Base-by-base conservation (phyloP, 306 rosid species). In the Abrus precatorius region DNA sequence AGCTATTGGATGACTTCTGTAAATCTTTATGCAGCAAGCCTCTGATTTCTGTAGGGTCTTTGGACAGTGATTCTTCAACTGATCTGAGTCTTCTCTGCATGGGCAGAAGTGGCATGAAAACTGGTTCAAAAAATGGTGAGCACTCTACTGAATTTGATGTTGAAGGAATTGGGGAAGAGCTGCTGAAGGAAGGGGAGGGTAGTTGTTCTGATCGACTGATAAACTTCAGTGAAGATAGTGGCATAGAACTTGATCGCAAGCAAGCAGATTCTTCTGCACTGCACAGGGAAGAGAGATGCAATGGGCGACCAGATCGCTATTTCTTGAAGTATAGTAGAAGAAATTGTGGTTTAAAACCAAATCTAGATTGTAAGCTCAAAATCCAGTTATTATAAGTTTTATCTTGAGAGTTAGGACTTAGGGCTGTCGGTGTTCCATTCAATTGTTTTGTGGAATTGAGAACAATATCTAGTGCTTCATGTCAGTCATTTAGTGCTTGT, bases 281-380 rank as follows among this genome's bases (percentile, higher is more conserved):
- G 57, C 80, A 54, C 4, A 40, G 65, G 69, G 86, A 71, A 59
- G 81, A 85, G 52, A 77, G 33, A 67, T 63, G 80, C 74, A 50
- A 34, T 57, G 82, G 75, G 52, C 81, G 33, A 78, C 84, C 68
- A 4, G 86, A 84, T 76, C 87, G 86, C 7, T 86, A 55, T 78
- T 10, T 69, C 47, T 82, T 90, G 68, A 90, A 87, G 79, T 92
- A 89, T 56, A 84, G 88, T 45, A 88, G 88, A 87, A 86, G 89
- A 59, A 84, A 64, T 7, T 2, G 69, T 27, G 77, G 78, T 69
- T 64, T 29, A 44, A 77, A 83, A 52, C 40, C 75, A 69, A 63
- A 34, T 52, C 20, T 45, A 50, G 77, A 43, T 78, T 5, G 75
- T 59, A 34, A 73, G 32, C 52, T 70, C 28, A 72, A 44, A 65